A percentile compares a stretch with the other conserved stretches of the same genome.
These are phyloP conservation scores for Mortierella claussenii DNA, from an alignment of 192 early-diverging fungal species.

Conservation along the genomic window DNA sequence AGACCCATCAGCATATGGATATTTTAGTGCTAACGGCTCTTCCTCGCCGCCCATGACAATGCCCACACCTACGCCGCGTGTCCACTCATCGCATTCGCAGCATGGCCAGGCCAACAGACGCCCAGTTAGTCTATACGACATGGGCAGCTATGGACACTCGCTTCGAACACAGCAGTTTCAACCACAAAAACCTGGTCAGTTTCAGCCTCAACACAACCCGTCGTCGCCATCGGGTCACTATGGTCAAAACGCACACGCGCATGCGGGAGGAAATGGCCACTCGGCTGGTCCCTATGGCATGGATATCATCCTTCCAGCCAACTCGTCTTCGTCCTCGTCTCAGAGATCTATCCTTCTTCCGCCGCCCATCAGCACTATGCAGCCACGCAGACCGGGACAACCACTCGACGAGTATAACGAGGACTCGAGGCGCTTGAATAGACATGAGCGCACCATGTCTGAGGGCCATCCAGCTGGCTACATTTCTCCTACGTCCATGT, in stretches of 20 bases:
- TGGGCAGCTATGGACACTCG: slow-evolving; percentile 32
- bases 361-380: slow-evolving; percentile 28
- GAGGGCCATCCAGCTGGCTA: slow-evolving; percentile 41
- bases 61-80: slow-evolving; percentile 40
- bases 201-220: slow-evolving; percentile 19
- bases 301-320: slow-evolving; percentile 33
- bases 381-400: slow-evolving; percentile 10
- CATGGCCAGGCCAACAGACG: slow-evolving; percentile 20
- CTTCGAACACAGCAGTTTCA: slow-evolving; percentile 39
- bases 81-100: slow-evolving; percentile 20
- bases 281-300: slow-evolving; percentile 21
- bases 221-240: slow-evolving; percentile 23
- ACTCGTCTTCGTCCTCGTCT: slow-evolving; percentile 8
- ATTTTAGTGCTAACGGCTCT: slow-evolving; percentile 35
- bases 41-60: slow-evolving; percentile 43
- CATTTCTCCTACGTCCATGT: slow-evolving; percentile 37
- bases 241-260: not conserved
- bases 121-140: slow-evolving; percentile 35
- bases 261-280: slow-evolving; percentile 2
- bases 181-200: slow-evolving; percentile 30
- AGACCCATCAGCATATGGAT: slow-evolving; percentile 11
- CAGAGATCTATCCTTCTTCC: slow-evolving; percentile 37
- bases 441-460: slow-evolving; percentile 48
- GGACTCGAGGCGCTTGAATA: slow-evolving; percentile 16
- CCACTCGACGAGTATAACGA: slow-evolving; percentile 26